A percentile compares a stretch with the other conserved stretches of the same genome.
Conservation (phyloP, 2,329 filamentous ascomycete genomes). For the Nothophoma quercina region DNA sequence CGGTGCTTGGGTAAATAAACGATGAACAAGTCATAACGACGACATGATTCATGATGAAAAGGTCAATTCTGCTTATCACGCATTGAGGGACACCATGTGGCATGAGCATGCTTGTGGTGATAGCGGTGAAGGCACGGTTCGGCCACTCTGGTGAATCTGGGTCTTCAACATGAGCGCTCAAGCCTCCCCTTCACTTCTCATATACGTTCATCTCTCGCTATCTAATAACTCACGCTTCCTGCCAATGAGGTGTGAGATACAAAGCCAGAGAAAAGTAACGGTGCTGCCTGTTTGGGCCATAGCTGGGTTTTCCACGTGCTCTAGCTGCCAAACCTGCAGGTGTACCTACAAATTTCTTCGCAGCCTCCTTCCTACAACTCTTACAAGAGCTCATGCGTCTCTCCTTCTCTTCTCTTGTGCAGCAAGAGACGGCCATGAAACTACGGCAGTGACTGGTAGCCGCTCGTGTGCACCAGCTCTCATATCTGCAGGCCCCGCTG, state of each 20-base stretch:
- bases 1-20: slow-evolving; percentile 42
- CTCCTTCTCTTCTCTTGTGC: slow-evolving; percentile 10
- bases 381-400: slow-evolving; percentile 5
- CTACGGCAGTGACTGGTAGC: slow-evolving; percentile 35
- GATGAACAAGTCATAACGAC: not conserved
- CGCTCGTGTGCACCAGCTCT: slow-evolving; percentile 28
- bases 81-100: not conserved
- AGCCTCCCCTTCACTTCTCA: not conserved
- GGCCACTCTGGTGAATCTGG: not conserved
- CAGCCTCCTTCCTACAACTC: slow-evolving; percentile 36
- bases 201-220: slow-evolving; percentile 62
- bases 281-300: slow-evolving; percentile 40
- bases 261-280: slow-evolving; percentile 70
- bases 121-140: not conserved
- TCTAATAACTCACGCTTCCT: slow-evolving; percentile 71
- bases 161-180: not conserved
- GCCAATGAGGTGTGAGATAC: slow-evolving; percentile 70
- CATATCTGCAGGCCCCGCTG: slow-evolving; percentile 35
- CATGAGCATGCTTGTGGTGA: not conserved
- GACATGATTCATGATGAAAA: slow-evolving; percentile 1
- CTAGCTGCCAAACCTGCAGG: slow-evolving; percentile 33
- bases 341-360: slow-evolving; percentile 39
- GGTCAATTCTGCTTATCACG: not conserved
- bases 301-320: slow-evolving; percentile 41
- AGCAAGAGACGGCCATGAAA: slow-evolving; percentile 27